A percentile compares a stretch with the other conserved stretches of the same genome.
phyloP scores from a whole-genome alignment of 1,139 yeast genomes.

The Geotrichum aggregatum region DNA sequence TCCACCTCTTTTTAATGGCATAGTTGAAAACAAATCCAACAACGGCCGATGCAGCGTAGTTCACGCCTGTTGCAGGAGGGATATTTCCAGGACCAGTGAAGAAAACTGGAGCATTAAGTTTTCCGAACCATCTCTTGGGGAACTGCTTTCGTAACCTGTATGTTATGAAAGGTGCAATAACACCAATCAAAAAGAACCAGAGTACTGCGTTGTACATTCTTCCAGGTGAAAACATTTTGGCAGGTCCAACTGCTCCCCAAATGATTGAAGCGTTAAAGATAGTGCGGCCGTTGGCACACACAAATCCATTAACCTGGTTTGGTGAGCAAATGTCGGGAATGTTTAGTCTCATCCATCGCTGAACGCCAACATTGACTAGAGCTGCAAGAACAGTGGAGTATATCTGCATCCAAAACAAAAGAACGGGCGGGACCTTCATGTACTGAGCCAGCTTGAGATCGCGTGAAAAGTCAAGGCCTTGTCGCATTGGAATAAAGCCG shows the following conservation, averaged over 20 bases:
- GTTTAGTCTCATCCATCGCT: conserved; percentile 43
- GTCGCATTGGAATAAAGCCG: conserved; percentile 49
- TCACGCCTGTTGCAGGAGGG: conserved; percentile 45
- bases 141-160: conserved; percentile 46
- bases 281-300: conserved; percentile 44
- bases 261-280: conserved; percentile 49
- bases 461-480: conserved; percentile 46
- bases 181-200: conserved; percentile 42
- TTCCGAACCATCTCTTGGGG: conserved; percentile 41
- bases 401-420: conserved; percentile 48
- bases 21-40: conserved; percentile 44
- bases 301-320: conserved; percentile 41
- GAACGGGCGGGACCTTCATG: conserved; percentile 35
- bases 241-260: conserved; percentile 59
- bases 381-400: conserved; percentile 37
- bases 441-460: conserved; percentile 52
- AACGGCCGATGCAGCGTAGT: conserved; percentile 42
- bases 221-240: conserved; percentile 41
- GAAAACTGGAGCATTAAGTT: conserved; percentile 41
- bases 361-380: conserved; percentile 37
- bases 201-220: conserved; percentile 38
- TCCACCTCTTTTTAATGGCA: conserved; percentile 37
- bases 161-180: conserved; percentile 38
- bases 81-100: conserved; percentile 44
- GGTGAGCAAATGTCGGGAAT: conserved; percentile 46